Evolutionary conservation across 31 red algal species (phyloP).

Genomic region (Asparagopsis taxiformis): DNA sequence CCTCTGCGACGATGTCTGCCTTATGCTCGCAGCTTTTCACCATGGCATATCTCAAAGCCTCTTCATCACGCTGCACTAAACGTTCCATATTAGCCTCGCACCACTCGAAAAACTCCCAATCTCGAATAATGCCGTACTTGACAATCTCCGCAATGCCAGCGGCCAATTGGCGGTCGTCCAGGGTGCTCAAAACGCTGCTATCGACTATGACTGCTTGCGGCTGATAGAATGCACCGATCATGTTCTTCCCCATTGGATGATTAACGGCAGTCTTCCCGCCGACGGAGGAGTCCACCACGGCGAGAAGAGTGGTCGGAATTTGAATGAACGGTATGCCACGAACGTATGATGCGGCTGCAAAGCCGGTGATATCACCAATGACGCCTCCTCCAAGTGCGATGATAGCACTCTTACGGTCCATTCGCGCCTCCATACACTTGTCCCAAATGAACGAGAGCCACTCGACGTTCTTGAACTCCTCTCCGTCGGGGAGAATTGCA

Average conservation of each 20-base stretch:
- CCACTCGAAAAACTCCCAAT: slow-evolving; percentile 84
- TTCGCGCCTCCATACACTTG: slow-evolving; percentile 59
- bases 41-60: slow-evolving; percentile 77
- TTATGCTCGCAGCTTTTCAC: slow-evolving; percentile 74
- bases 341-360: slow-evolving; percentile 84
- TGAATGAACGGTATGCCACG: slow-evolving; percentile 95
- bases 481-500: slow-evolving; percentile 75
- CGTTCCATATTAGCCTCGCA: slow-evolving; percentile 71
- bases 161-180: slow-evolving; percentile 76
- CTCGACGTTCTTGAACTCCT: slow-evolving; percentile 77
- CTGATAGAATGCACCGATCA: slow-evolving; percentile 96
- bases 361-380: slow-evolving; percentile 92
- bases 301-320: slow-evolving; percentile 93
- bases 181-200: slow-evolving; percentile 61
- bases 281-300: slow-evolving; percentile 91
- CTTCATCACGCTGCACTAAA: slow-evolving; percentile 53
- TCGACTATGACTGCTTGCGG: slow-evolving; percentile 90
- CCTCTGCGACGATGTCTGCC: slow-evolving; percentile 80
- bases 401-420: slow-evolving; percentile 80
- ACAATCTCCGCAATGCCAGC: slow-evolving; percentile 92
- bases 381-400: slow-evolving; percentile 97
- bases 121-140: slow-evolving; percentile 95
- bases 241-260: slow-evolving; percentile 88
- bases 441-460: slow-evolving; percentile 63
- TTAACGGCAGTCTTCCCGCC: slow-evolving; percentile 98